phyloP scores from a whole-genome alignment of 768 basidiomycete genomes.

The Agrocybe chaxingu region DNA sequence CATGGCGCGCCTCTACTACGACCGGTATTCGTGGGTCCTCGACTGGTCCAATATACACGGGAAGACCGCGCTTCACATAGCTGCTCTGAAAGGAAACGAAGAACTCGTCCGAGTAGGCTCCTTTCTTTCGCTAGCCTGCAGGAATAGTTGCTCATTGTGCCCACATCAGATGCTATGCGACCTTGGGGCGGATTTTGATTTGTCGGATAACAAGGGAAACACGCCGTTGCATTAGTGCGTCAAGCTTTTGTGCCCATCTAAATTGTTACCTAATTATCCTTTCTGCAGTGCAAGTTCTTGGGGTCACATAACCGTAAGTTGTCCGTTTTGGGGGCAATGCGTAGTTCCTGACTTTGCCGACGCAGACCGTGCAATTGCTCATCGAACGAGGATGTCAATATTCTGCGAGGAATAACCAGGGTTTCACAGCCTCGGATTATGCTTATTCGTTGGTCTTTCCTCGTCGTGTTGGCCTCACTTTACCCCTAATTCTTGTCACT shows the following conservation, averaged over 20 bases:
- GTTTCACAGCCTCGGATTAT: constrained; percentile 90
- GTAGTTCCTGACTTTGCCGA: constrained; percentile 1
- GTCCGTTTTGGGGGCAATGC: constrained; percentile 4
- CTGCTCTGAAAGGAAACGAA: constrained; percentile 85
- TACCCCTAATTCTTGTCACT: constrained; percentile 2
- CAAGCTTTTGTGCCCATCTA: constrained; percentile 1
- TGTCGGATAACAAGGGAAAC: constrained; percentile 90
- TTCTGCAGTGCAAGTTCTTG: constrained; percentile 75
- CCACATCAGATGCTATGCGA: constrained; percentile 79
- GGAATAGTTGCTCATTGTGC: constrained; percentile 8
- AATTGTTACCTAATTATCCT: constrained; percentile 7
- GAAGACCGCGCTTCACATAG: constrained; percentile 87
- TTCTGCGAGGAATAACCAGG: constrained; percentile 81
- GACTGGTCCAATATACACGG: constrained; percentile 93
- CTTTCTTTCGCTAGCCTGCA: neutral
- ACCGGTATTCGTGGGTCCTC: constrained; percentile 81
- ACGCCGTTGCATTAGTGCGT: constrained; percentile 91
- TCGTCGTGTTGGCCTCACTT: neutral
- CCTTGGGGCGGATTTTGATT: constrained; percentile 83
- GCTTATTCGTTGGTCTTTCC: constrained; percentile 73
- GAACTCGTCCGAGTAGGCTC: constrained; percentile 76
- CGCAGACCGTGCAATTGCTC: constrained; percentile 75
- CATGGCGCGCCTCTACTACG: constrained; percentile 85
- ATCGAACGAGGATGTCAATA: constrained; percentile 89
- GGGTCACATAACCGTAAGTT: constrained; percentile 75